These are phyloP conservation scores for Sequoia sempervirens DNA, from an alignment of 75 land plant genomes.

Conservation along the genomic window DNA sequence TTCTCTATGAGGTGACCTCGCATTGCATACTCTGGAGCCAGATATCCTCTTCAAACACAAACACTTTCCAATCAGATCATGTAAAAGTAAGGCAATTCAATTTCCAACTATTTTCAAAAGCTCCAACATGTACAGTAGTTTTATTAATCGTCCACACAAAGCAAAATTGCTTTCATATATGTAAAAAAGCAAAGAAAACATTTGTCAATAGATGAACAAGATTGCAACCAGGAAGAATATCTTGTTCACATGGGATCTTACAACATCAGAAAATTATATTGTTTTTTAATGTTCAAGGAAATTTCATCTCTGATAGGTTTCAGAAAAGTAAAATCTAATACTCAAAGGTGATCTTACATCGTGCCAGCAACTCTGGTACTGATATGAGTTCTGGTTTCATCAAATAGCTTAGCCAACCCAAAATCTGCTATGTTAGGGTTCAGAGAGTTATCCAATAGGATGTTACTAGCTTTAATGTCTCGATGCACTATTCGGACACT, in stretches of 20 bases:
- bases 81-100: background rate
- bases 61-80: background rate
- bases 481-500: constrained; percentile 70
- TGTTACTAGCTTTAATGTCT: constrained; percentile 92
- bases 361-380: constrained; percentile 94
- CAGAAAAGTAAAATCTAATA: background rate
- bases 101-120: background rate
- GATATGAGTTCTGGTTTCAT: constrained; percentile 77
- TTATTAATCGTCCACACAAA: background rate
- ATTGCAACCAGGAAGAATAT: background rate
- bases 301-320: background rate
- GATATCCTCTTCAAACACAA: constrained; percentile 47
- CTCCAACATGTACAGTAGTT: background rate
- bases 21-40: constrained; percentile 77
- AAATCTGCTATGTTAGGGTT: constrained; percentile 85
- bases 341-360: constrained; percentile 41
- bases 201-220: background rate
- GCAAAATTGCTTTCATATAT: background rate
- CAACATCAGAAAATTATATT: background rate
- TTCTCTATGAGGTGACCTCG: constrained; percentile 69
- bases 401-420: constrained; percentile 89
- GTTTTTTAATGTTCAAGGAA: background rate
- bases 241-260: background rate
- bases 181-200: background rate
- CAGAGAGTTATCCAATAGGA: constrained; percentile 71